Conservation (phyloP, 2,329 filamentous ascomycete genomes). For the Cladobotryum protrusum region DNA sequence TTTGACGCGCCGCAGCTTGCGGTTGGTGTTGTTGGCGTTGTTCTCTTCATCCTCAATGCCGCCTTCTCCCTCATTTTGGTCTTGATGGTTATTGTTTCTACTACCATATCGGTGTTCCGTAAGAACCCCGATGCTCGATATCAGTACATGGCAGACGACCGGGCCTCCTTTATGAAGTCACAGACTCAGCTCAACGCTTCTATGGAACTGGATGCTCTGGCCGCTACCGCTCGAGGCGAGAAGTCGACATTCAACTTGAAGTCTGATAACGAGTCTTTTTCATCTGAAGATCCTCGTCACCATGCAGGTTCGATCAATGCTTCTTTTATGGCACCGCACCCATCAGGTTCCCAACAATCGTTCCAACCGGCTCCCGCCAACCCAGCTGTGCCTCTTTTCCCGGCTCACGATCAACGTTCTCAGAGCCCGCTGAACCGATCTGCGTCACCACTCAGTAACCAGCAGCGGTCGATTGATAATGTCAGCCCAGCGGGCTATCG, state of each 20-base stretch:
- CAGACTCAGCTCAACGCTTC: constrained; percentile 68
- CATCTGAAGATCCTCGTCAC: constrained; percentile 32
- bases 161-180: constrained; percentile 94
- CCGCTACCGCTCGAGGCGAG: constrained; percentile 83
- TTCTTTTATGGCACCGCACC: constrained; percentile 10
- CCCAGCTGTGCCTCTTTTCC: constrained; percentile 38
- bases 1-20: constrained; percentile 79
- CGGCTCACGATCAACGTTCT: constrained; percentile 28
- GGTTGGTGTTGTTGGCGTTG: constrained; percentile 77
- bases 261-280: constrained; percentile 35
- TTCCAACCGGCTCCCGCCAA: constrained; percentile 30
- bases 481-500: constrained; percentile 28
- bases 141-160: constrained; percentile 90
- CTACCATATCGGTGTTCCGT: constrained; percentile 64
- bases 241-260: constrained; percentile 47
- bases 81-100: constrained; percentile 63
- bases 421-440: constrained; percentile 26
- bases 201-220: constrained; percentile 83
- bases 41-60: constrained; percentile 83
- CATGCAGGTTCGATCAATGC: constrained; percentile 23
- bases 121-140: constrained; percentile 93
- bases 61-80: constrained; percentile 75
- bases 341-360: constrained; percentile 20
- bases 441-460: constrained; percentile 18
- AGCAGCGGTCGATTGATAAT: constrained; percentile 26